Base-by-base conservation (phyloP, 2,329 filamentous ascomycete species). In the Trichoderma asperellum region DNA sequence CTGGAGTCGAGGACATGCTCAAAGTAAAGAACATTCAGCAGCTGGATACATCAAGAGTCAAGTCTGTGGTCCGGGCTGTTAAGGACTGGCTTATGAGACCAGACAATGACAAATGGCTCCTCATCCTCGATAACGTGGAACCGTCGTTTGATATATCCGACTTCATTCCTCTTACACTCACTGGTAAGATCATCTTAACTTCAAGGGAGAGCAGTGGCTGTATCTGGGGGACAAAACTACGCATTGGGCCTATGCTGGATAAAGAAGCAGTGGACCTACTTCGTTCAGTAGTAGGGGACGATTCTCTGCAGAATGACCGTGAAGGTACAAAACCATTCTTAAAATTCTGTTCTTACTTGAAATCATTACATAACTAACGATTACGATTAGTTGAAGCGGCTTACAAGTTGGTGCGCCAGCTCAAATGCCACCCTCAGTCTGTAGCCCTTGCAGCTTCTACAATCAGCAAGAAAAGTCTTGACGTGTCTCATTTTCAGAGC, bases 51-150 rank as follows among this genome's bases (percentile, higher is more conserved):
- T 65, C 70, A 10, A 68, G 72, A 21, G 71, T 75, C 69, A 73
- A 70, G 64, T 74, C 74, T 7, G 70, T 74, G n/a, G 73, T 76
- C 16, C 66, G 70, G 34, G 74, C 74, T 21, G 74, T 76, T 35
- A 75, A 72, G 49, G 73, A 76, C 67, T 76, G 75, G 75, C 71
- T 76, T 11, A 67, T 76, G 57, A 71, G 73, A 35, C 73, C 74
- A 6, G 71, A 73, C 21, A 76, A 76, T 52, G 67, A 64, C 43
- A 68, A 59, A 32, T 76, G 75, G 75, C 71, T 76, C 7, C 70
- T 75, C 14, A 70, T 76, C 2, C 72, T 75, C 49, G 75, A 76
- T 57, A 73, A 74, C 12, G 70, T 75, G 53, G 72, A 73, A 58
- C 62, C 73, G 1, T 73, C 74, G 4, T 75, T 74, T 64, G 74